Evolutionary conservation across 495 filamentous ascomycete genomes (phyloP).

Genomic region (Niebla homalea): DNA sequence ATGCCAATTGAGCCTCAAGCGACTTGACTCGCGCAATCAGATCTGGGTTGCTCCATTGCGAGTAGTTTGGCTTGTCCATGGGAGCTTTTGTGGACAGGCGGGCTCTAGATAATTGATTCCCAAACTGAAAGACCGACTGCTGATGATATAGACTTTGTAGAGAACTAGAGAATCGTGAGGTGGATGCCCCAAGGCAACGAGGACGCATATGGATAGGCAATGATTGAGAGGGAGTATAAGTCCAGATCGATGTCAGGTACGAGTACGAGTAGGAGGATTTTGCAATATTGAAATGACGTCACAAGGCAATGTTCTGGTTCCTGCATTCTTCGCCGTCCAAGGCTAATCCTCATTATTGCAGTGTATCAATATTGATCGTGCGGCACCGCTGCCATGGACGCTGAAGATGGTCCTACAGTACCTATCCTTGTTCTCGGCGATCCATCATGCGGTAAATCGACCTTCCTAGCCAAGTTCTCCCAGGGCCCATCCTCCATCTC

Average conservation of each 20-base stretch:
- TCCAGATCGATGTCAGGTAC: too few species aligned
- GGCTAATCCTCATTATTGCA: too few species aligned
- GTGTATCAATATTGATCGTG: neutral
- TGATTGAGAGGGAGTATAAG: too few species aligned
- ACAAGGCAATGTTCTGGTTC: neutral
- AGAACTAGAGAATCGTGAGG: too few species aligned
- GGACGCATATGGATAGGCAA: too few species aligned
- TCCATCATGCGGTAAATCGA: slow-evolving; percentile 68
- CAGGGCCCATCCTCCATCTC: slow-evolving; percentile 25
- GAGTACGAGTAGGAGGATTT: too few species aligned
- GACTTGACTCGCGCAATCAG: slow-evolving; percentile 51
- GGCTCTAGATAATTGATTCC: too few species aligned
- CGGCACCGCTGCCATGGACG: neutral
- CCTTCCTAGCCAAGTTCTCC: slow-evolving; percentile 58
- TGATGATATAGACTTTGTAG: too few species aligned
- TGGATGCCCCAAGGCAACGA: too few species aligned
- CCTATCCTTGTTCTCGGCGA: slow-evolving; percentile 73
- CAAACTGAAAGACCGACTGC: neutral
- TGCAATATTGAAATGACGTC: neutral
- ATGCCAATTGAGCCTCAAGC: slow-evolving; percentile 48
- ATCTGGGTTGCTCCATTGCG: slow-evolving; percentile 49
- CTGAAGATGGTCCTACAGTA: slow-evolving; percentile 29
- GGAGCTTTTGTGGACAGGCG: neutral
- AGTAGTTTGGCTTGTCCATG: slow-evolving; percentile 27
- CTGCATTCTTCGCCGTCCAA: neutral